These are phyloP conservation scores for Botrytis sinoallii DNA, from an alignment of 2,329 filamentous ascomycete species.

Conservation along the genomic window DNA sequence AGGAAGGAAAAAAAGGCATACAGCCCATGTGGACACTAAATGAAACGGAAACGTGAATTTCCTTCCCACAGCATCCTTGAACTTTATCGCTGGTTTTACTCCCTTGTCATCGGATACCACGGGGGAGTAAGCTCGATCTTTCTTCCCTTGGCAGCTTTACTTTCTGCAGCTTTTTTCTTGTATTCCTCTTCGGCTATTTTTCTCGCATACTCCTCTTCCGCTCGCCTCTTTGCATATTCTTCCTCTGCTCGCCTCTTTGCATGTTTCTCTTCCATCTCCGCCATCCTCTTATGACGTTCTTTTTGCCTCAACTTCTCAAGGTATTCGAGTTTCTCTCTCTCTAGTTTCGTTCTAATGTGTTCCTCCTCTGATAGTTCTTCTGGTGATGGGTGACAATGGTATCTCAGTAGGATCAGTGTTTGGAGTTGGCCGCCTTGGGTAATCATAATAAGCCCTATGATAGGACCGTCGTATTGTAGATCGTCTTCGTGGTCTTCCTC, in stretches of 20 bases:
- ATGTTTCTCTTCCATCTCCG: neutral
- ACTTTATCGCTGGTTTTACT: constrained; percentile 45
- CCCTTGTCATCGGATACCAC: neutral
- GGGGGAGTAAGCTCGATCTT: neutral
- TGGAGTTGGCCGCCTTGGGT: neutral
- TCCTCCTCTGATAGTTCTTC: neutral
- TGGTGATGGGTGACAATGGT: constrained; percentile 2
- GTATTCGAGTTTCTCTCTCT: neutral
- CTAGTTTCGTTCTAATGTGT: neutral
- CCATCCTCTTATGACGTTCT: neutral
- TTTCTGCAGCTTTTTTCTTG: neutral
- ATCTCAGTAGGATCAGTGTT: neutral
- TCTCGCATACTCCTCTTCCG: neutral
- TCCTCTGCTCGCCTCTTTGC: neutral
- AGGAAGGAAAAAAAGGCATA: constrained; percentile 42
- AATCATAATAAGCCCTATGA: neutral
- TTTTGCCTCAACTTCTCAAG: neutral
- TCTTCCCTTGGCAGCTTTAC: neutral
- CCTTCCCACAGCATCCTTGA: constrained; percentile 86
- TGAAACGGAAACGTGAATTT: constrained; percentile 92
- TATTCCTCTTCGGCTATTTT: neutral
- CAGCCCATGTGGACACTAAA: constrained; percentile 78
- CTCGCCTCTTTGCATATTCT: neutral
- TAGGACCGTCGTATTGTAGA: neutral
- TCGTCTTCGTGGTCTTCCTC: neutral